Evolutionary conservation across 768 basidiomycete genomes (phyloP).

Genomic region (Pulveroboletus sp.): DNA sequence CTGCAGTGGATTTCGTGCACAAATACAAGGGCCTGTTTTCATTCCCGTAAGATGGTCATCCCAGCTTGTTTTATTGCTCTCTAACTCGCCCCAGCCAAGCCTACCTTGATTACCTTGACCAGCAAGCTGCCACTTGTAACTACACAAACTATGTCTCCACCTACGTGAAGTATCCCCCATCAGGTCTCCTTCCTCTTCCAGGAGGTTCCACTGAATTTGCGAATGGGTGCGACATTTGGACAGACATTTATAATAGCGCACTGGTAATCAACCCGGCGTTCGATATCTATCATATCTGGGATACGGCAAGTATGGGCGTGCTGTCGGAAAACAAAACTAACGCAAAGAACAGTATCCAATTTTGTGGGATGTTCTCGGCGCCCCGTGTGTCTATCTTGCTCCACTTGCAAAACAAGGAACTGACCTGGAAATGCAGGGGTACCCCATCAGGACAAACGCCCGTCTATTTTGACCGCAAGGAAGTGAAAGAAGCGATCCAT

Average conservation of each 20-base stretch:
- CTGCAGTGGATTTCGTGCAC: conserved; percentile 72
- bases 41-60: conserved; percentile 52
- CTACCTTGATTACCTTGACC: conserved; percentile 58
- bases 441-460: conserved; percentile 56
- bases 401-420: neutral
- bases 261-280: conserved; percentile 69
- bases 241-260: conserved; percentile 59
- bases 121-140: conserved; percentile 51
- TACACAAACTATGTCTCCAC: conserved; percentile 62
- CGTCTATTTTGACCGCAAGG: conserved; percentile 65
- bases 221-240: conserved; percentile 66
- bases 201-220: conserved; percentile 47
- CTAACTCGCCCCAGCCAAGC: conserved; percentile 44
- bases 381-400: conserved; percentile 48
- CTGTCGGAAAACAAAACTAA: neutral
- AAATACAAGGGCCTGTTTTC: conserved; percentile 69
- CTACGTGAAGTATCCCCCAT: conserved; percentile 66
- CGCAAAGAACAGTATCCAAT: conserved; percentile 45
- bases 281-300: conserved; percentile 75
- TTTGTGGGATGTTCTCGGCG: conserved; percentile 80
- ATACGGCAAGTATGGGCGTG: conserved; percentile 41
- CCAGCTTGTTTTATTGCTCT: neutral
- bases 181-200: conserved; percentile 65
- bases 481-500: conserved; percentile 67
- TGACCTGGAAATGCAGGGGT: conserved; percentile 37